These are phyloP conservation scores for Anethum foeniculum DNA, from an alignment of 140 eudicot species.

Conservation along the genomic window DNA sequence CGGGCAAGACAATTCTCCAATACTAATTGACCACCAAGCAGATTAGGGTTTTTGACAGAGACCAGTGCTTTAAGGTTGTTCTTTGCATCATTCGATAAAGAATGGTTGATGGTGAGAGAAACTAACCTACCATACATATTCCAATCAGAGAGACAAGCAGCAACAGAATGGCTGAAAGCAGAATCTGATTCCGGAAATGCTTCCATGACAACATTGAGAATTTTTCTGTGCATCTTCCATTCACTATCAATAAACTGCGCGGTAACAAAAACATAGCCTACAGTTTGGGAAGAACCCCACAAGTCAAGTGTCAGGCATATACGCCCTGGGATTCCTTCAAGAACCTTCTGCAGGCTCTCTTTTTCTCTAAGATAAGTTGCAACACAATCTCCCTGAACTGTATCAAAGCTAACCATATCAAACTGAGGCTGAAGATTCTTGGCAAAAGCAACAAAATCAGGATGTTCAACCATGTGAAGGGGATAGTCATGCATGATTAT, in stretches of 20 bases:
- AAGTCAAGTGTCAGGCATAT: constrained; percentile 71
- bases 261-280: constrained; percentile 63
- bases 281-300: constrained; percentile 59
- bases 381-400: constrained; percentile 81
- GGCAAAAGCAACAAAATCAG: constrained; percentile 66
- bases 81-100: constrained; percentile 43
- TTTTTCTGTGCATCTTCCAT: constrained; percentile 65
- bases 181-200: constrained; percentile 69
- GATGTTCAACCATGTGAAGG: constrained; percentile 76
- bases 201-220: constrained; percentile 79
- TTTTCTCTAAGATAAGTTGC: constrained; percentile 65
- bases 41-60: constrained; percentile 53
- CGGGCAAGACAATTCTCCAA: constrained; percentile 67
- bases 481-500: constrained; percentile 90
- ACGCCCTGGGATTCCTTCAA: constrained; percentile 64
- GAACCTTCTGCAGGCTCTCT: constrained; percentile 43
- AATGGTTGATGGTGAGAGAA: constrained; percentile 67
- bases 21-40: constrained; percentile 73
- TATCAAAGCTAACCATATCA: constrained; percentile 63
- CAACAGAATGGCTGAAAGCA: constrained; percentile 80
- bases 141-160: constrained; percentile 84
- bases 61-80: constrained; percentile 59
- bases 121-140: constrained; percentile 57
- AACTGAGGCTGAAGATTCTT: constrained; percentile 75
- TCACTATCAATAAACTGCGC: constrained; percentile 79